A percentile compares a stretch with the other conserved stretches of the same genome.
Evolutionary conservation across 345 rosid genomes (phyloP).

Genomic region (Salix koriyanagi): DNA sequence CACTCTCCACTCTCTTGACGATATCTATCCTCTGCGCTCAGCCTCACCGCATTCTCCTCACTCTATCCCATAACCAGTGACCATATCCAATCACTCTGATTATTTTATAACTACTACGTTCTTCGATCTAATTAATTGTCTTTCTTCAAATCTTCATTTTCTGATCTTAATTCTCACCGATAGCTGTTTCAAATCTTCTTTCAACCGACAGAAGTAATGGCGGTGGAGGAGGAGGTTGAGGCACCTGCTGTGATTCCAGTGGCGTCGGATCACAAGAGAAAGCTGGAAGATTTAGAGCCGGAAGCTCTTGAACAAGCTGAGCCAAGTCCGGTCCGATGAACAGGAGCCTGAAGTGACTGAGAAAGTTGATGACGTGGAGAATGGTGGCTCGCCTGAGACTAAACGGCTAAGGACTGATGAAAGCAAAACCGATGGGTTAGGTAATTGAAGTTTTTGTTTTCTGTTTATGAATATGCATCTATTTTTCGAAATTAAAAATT

Average conservation of each 20-base stretch:
- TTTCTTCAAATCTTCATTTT: background rate
- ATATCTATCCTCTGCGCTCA: background rate
- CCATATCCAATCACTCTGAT: background rate
- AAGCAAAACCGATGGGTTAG: constrained; percentile 37
- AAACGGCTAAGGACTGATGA: constrained; percentile 59
- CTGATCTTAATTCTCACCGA: background rate
- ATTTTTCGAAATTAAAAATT: background rate
- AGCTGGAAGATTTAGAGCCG: constrained; percentile 53
- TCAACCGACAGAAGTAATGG: constrained; percentile 29
- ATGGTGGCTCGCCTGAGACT: constrained; percentile 35
- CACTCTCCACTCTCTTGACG: background rate
- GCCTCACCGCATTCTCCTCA: background rate
- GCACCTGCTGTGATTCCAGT: constrained; percentile 10
- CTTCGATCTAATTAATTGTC: too few species aligned
- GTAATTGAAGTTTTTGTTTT: constrained; percentile 21
- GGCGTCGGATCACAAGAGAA: constrained; percentile 66
- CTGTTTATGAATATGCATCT: background rate
- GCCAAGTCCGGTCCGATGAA: constrained; percentile 4
- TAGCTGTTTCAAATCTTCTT: background rate
- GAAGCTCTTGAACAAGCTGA: constrained; percentile 6
- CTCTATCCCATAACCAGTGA: background rate
- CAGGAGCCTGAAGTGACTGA: constrained; percentile 14
- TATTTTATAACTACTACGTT: background rate
- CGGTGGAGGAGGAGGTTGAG: constrained; percentile 66
- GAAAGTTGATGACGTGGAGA: constrained; percentile 13